Conservation (phyloP, 257 asterid species). For the Ajuga chamaepitys region DNA sequence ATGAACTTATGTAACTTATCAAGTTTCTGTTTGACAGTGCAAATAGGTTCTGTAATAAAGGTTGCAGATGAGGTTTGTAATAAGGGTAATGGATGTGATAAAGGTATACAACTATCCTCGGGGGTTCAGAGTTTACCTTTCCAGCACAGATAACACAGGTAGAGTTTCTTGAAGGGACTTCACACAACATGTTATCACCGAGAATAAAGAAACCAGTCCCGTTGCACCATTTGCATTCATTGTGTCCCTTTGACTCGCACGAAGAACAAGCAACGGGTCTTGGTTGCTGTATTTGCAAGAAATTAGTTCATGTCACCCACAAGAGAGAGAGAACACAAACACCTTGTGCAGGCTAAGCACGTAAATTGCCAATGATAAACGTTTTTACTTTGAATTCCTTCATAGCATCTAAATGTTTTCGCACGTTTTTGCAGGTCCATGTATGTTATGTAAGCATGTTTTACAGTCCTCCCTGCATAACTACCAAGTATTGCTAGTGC, state of each 20-base stretch:
- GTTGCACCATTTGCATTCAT: slow-evolving; percentile 89
- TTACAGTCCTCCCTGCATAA: not conserved
- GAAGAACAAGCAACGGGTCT: slow-evolving; percentile 72
- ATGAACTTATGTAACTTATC: not conserved
- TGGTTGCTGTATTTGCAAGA: slow-evolving; percentile 61
- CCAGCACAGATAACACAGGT: slow-evolving; percentile 77
- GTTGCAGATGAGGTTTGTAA: not conserved
- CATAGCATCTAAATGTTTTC: not conserved
- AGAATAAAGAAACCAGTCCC: slow-evolving; percentile 95
- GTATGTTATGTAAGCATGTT: not conserved
- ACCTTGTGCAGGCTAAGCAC: not conserved
- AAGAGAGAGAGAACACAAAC: not conserved
- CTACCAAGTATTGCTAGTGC: not conserved
- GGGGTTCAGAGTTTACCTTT: slow-evolving; percentile 38
- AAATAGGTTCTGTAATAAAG: not conserved
- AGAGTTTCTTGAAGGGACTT: slow-evolving; percentile 85
- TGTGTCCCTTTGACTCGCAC: slow-evolving; percentile 66
- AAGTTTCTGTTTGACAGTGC: not conserved
- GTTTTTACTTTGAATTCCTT: not conserved
- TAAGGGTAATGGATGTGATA: not conserved
- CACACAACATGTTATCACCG: slow-evolving; percentile 92
- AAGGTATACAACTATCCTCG: not conserved
- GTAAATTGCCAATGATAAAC: not conserved
- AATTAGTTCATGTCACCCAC: slow-evolving; percentile 9
- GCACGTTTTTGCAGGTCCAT: not conserved